Evolutionary conservation across 768 basidiomycete species (phyloP), one percentile per base, ranked within the genome.

Genomic region (Lactarius quietus): DNA sequence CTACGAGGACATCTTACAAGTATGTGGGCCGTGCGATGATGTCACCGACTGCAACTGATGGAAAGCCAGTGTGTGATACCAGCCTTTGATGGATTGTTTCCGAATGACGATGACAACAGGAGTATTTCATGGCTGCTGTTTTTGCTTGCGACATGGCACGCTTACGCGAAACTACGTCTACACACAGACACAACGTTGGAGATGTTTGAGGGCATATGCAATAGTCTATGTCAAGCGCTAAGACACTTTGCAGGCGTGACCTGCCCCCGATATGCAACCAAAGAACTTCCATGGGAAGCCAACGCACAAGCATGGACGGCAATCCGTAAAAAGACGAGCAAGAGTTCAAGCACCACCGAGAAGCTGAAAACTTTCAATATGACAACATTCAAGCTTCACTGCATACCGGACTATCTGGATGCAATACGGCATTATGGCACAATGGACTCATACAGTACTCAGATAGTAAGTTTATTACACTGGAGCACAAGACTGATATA

Each of bases 71-170:
- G 57, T 7, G 14, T 39, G 7, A 41, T 58, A 8, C 57, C 57
- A 3, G 36, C 23, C 2, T 58, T 58, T 41, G 57, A 41, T 2
- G 38, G 23, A 3, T 17, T 60, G 74, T 48, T 79, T 78, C 61
- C 23, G 8, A 14, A 12, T 1, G 43, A 45, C 8, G 43, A 68
- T 2, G 79, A 82, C 63, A 81, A 84, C 65, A 64, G 73, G 0
- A 70, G 83, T 58, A 82, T 82, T 52, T 75, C 78, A 15, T 12
- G 74, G 79, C 20, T 41, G 72, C 1, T 38, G 14, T 36, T 36
- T 12, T 72, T 17, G 8, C 14, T 41, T 15, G 38, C 57, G 5
- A 36, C 35, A 17, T 57, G 57, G 57, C 57, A 57, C 8, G 57
- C 35, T 6, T 17, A 17, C 18, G 39, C 17, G 39, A 20, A 41